A percentile compares a stretch with the other conserved stretches of the same genome.
Evolutionary conservation across 805 yeast genomes (phyloP).

Genomic region (Candida sithepensis): DNA sequence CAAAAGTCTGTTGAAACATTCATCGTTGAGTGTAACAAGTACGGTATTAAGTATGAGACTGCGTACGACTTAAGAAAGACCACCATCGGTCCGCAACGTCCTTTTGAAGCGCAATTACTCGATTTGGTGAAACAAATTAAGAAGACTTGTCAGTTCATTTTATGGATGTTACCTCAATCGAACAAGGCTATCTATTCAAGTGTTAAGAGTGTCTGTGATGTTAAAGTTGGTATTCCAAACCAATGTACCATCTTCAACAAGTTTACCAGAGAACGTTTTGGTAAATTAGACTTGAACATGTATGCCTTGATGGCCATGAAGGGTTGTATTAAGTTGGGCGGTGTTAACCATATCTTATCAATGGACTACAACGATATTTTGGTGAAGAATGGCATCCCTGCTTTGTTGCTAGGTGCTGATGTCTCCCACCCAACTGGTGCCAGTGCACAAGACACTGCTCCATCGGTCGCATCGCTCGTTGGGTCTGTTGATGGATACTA

Average conservation of each 20-base stretch:
- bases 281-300: constrained; percentile 26
- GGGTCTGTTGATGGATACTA: constrained; percentile 22
- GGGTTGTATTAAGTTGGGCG: constrained; percentile 31
- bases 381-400: constrained; percentile 19
- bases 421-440: constrained; percentile 29
- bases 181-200: constrained; percentile 23
- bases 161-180: constrained; percentile 21
- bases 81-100: neutral
- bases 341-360: constrained; percentile 23
- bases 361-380: constrained; percentile 14
- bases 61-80: constrained; percentile 6
- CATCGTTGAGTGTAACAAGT: constrained; percentile 14
- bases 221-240: constrained; percentile 25
- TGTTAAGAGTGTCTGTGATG: constrained; percentile 28
- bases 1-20: constrained; percentile 16
- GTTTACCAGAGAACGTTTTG: constrained; percentile 21
- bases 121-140: constrained; percentile 13
- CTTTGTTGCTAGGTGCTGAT: constrained; percentile 27
- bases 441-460: constrained; percentile 14
- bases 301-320: constrained; percentile 32
- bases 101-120: constrained; percentile 4
- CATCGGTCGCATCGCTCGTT: constrained; percentile 21
- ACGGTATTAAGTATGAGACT: constrained; percentile 18
- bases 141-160: constrained; percentile 19
- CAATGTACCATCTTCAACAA: constrained; percentile 28